phyloP scores from a whole-genome alignment of 495 filamentous ascomycete species.

The Podospora pseudocomata region DNA sequence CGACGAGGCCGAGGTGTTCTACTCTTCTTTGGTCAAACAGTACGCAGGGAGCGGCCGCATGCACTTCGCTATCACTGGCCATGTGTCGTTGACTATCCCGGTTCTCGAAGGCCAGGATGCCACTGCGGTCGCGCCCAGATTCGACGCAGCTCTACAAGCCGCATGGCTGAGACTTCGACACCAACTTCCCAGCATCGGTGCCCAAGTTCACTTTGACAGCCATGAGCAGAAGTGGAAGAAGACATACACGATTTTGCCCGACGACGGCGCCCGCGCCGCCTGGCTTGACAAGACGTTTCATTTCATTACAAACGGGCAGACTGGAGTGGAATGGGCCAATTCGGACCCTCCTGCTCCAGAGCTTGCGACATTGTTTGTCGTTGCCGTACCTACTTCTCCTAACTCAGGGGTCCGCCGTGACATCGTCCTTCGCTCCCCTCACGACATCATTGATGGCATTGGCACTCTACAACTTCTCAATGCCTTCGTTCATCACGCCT shows the following conservation, averaged over 20 bases:
- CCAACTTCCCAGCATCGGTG: conserved; percentile 44
- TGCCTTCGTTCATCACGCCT: conserved; percentile 11
- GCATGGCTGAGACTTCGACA: conserved; percentile 44
- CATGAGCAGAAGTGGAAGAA: conserved; percentile 35
- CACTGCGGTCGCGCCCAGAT: background rate
- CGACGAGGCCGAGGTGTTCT: conserved; percentile 46
- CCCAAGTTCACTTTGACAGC: conserved; percentile 32
- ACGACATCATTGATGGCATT: conserved; percentile 50
- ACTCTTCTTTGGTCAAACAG: conserved; percentile 34
- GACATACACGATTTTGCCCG: conserved; percentile 32
- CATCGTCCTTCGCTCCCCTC: conserved; percentile 43
- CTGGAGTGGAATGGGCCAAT: conserved; percentile 42
- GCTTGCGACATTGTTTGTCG: conserved; percentile 39
- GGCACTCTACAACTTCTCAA: conserved; percentile 43
- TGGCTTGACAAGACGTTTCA: conserved; percentile 43
- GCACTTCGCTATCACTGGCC: conserved; percentile 40
- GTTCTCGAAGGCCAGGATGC: background rate
- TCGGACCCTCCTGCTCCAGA: conserved; percentile 37
- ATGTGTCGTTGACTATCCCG: conserved; percentile 24
- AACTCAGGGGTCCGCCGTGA: conserved; percentile 25
- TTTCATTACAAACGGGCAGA: conserved; percentile 27
- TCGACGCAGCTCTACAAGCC: conserved; percentile 33
- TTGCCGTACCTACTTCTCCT: conserved; percentile 21
- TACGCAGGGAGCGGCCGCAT: conserved; percentile 39
- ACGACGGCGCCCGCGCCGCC: conserved; percentile 16